A percentile compares a stretch with the other conserved stretches of the same genome.
phyloP scores from a whole-genome alignment of 495 filamentous ascomycete genomes.

The Haplographium delicatum region DNA sequence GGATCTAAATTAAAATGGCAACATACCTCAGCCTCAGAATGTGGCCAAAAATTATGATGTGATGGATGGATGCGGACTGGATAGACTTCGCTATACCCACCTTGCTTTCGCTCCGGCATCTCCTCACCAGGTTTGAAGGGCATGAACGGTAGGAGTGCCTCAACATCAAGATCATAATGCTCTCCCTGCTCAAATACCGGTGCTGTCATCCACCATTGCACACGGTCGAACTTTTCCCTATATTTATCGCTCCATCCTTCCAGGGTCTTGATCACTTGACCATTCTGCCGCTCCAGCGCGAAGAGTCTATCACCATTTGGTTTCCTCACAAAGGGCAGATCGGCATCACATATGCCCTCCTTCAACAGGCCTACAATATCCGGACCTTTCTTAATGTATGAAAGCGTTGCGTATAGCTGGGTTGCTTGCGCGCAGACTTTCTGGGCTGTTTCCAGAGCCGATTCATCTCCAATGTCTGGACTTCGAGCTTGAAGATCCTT shows the following conservation, averaged over 20 bases:
- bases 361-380: slow-evolving; percentile 12
- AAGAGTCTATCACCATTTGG: neutral
- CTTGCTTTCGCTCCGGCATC: neutral
- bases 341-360: slow-evolving; percentile 12
- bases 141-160: slow-evolving; percentile 15
- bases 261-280: slow-evolving; percentile 1
- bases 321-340: slow-evolving; percentile 8
- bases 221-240: slow-evolving; percentile 13
- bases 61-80: slow-evolving; percentile 18
- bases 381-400: slow-evolving; percentile 10
- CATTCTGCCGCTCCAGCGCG: slow-evolving; percentile 4
- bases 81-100: slow-evolving; percentile 18
- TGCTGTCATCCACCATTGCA: slow-evolving; percentile 18
- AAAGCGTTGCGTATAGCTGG: slow-evolving; percentile 14
- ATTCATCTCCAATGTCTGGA: neutral
- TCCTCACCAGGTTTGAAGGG: slow-evolving; percentile 1
- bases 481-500: slow-evolving; percentile 11
- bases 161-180: slow-evolving; percentile 7
- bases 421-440: slow-evolving; percentile 1
- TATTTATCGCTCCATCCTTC: slow-evolving; percentile 5
- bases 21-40: neutral
- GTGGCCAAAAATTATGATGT: slow-evolving; percentile 20
- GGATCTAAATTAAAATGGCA: neutral
- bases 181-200: slow-evolving; percentile 1
- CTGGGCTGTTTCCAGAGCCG: slow-evolving; percentile 1